Evolutionary conservation across 1,284 basidiomycete species (phyloP).

Genomic region (Tranzscheliella williamsii): DNA sequence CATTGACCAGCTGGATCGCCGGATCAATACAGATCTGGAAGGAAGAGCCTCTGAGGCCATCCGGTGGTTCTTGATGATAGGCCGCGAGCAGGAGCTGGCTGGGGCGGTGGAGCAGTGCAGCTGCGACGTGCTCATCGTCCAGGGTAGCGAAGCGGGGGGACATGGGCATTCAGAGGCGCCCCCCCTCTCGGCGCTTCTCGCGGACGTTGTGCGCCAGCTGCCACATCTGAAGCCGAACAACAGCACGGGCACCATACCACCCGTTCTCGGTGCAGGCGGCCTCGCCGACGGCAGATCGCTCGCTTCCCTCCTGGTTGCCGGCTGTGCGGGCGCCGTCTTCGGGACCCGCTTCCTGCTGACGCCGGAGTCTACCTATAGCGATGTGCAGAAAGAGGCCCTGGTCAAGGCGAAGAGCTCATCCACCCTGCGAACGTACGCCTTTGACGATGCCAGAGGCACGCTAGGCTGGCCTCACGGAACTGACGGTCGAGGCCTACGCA

Average conservation of each 20-base stretch:
- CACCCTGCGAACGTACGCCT: constrained; percentile 50
- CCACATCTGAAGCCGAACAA: constrained; percentile 20
- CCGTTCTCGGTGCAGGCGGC: constrained; percentile 53
- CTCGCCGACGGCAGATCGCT: constrained; percentile 41
- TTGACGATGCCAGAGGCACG: constrained; percentile 56
- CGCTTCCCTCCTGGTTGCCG: constrained; percentile 43
- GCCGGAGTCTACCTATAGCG: constrained; percentile 47
- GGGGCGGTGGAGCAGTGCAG: constrained; percentile 33
- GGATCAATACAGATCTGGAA: constrained; percentile 19
- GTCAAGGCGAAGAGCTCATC: constrained; percentile 23
- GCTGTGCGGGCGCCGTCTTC: constrained; percentile 53
- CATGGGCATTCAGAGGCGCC: constrained; percentile 53
- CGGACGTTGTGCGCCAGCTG: constrained; percentile 9
- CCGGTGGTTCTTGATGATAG: constrained; percentile 49
- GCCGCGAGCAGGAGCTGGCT: constrained; percentile 35
- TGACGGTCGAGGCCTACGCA: constrained; percentile 52
- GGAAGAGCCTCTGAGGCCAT: constrained; percentile 14
- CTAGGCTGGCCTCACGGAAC: constrained; percentile 54
- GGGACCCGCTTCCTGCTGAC: constrained; percentile 57
- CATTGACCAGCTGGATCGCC: constrained; percentile 29
- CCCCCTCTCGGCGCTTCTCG: constrained; percentile 38
- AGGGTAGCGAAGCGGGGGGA: constrained; percentile 53
- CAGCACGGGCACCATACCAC: constrained; percentile 6
- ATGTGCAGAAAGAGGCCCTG: constrained; percentile 49
- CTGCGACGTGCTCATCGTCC: constrained; percentile 51